Conservation (phyloP, 306 rosid genomes). For the Sicyos edulis region DNA sequence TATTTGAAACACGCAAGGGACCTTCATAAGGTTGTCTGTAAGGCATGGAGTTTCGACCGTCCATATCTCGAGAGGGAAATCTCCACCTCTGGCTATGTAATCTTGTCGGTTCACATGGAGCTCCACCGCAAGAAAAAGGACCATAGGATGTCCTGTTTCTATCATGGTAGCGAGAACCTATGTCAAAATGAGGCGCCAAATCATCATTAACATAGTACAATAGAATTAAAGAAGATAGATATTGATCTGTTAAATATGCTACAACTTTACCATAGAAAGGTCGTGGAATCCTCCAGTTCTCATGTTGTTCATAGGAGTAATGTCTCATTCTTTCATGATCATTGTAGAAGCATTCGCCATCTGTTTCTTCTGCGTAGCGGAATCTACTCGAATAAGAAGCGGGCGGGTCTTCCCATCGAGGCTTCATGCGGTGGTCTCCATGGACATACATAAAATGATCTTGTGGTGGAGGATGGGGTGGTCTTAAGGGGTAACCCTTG, state of each 20-base stretch:
- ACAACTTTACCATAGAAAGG: constrained; percentile 50
- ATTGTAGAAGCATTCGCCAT: constrained; percentile 61
- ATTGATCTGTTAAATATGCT: constrained; percentile 1
- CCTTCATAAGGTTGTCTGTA: constrained; percentile 76
- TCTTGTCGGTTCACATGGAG: constrained; percentile 67
- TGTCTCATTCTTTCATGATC: constrained; percentile 81
- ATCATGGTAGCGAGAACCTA: constrained; percentile 65
- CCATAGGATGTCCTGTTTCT: constrained; percentile 37
- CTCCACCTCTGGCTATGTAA: constrained; percentile 69
- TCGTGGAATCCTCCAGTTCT: constrained; percentile 61
- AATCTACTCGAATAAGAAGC: constrained; percentile 57
- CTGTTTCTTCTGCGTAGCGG: constrained; percentile 49
- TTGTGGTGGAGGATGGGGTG: constrained; percentile 68
- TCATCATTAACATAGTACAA: constrained; percentile 11
- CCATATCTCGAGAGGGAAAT: constrained; percentile 59
- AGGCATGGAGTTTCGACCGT: constrained; percentile 56
- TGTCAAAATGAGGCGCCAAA: constrained; percentile 11
- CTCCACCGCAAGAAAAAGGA: constrained; percentile 52
- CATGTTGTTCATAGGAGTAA: constrained; percentile 52
- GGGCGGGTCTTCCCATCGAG: constrained; percentile 54
- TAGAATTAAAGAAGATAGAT: background rate
- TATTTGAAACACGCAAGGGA: constrained; percentile 56
- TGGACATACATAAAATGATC: constrained; percentile 72
- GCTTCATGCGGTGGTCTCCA: constrained; percentile 55
- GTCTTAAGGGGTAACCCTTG: constrained; percentile 54